Percentiles rank a stretch among this genome's conserved stretches.
Conservation (phyloP, 2,329 filamentous ascomycete genomes). For the Pyricularia pennisetigena region DNA sequence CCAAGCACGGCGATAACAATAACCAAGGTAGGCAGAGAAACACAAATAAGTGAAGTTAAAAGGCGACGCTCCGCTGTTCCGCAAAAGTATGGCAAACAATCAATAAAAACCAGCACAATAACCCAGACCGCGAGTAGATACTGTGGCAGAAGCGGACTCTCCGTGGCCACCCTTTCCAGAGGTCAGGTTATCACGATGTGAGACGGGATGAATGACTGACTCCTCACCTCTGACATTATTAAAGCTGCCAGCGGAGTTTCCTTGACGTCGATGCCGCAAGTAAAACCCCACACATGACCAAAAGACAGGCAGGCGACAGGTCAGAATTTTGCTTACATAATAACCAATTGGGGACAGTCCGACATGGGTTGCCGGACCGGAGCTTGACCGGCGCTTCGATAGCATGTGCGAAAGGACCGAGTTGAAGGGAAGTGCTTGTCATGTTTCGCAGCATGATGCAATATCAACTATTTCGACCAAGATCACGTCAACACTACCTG, state of each 20-base stretch:
- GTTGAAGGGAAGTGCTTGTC: background rate
- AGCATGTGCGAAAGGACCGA: background rate
- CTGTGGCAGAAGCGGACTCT: background rate
- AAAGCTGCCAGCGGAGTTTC: background rate
- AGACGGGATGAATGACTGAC: slow-evolving; percentile 4
- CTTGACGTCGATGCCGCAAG: background rate
- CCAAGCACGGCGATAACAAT: background rate
- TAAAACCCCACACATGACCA: slow-evolving; percentile 1
- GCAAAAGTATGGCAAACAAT: background rate
- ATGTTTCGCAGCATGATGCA: background rate
- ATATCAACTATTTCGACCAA: background rate
- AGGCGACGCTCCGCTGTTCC: background rate
- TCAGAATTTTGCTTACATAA: background rate
- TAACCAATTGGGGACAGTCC: background rate
- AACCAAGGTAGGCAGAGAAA: background rate
- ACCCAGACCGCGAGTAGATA: background rate
- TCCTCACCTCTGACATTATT: background rate
- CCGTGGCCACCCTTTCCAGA: background rate
- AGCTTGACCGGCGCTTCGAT: background rate
- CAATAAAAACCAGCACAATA: background rate
- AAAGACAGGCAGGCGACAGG: background rate
- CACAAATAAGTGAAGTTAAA: background rate
- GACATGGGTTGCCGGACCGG: background rate
- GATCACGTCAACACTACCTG: background rate
- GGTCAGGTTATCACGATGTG: background rate